Conservation (phyloP, 768 basidiomycete species). For the Pisolithus tinctorius region DNA sequence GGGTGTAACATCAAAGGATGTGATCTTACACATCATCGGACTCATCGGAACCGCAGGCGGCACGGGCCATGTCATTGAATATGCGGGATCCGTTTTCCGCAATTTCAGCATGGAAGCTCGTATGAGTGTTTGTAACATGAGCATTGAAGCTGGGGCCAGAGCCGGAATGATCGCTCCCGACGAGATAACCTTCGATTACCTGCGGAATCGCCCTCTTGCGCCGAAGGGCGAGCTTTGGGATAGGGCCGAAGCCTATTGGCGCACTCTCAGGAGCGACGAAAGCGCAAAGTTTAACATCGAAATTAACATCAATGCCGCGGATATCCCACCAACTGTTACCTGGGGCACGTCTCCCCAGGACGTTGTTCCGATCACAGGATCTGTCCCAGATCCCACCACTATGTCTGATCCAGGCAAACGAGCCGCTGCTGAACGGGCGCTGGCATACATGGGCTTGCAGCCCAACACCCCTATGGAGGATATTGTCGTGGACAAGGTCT, state of each 20-base stretch:
- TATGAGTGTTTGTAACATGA: constrained; percentile 93
- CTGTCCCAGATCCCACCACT: constrained; percentile 67
- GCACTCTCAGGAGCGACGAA: constrained; percentile 68
- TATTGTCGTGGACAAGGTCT: constrained; percentile 80
- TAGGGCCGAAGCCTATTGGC: constrained; percentile 80
- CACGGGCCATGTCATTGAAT: constrained; percentile 88
- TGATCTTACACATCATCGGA: constrained; percentile 86
- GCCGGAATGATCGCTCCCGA: constrained; percentile 93
- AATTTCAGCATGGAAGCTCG: constrained; percentile 85
- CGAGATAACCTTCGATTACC: constrained; percentile 79
- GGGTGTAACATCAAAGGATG: constrained; percentile 86
- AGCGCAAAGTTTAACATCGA: constrained; percentile 82
- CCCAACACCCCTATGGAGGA: constrained; percentile 76
- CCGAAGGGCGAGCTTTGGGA: constrained; percentile 87
- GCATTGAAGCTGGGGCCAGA: constrained; percentile 88
- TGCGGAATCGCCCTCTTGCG: constrained; percentile 71
- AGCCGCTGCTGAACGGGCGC: constrained; percentile 63
- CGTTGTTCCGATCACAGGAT: constrained; percentile 74
- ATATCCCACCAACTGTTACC: constrained; percentile 85
- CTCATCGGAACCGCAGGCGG: constrained; percentile 91
- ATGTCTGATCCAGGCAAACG: constrained; percentile 62
- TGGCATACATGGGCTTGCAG: constrained; percentile 82
- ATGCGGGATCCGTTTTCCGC: constrained; percentile 83
- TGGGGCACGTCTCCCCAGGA: constrained; percentile 95
- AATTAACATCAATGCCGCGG: constrained; percentile 71